These are phyloP conservation scores for Nakaseomyces bracarensis DNA, from an alignment of 1,139 yeast genomes.

Conservation along the genomic window DNA sequence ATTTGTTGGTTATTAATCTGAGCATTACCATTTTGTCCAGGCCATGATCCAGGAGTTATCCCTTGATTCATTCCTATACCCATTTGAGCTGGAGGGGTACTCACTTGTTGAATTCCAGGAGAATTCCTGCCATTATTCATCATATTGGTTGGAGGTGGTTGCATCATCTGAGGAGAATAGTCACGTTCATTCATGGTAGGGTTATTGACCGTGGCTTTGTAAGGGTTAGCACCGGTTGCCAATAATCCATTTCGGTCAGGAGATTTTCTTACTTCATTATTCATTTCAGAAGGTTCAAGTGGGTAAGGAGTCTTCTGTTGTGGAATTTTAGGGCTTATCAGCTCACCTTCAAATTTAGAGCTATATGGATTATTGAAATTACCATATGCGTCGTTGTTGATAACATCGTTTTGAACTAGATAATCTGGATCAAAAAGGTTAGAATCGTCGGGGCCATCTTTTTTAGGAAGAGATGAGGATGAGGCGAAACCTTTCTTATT, in stretches of 20 bases:
- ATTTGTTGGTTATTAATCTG: background rate
- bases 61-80: slow-evolving; percentile 1
- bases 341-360: slow-evolving; percentile 3
- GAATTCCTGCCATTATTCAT: background rate
- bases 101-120: background rate
- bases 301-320: background rate
- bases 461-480: background rate
- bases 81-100: slow-evolving; percentile 6
- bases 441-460: slow-evolving; percentile 10
- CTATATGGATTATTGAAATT: slow-evolving; percentile 4
- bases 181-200: background rate
- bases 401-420: slow-evolving; percentile 24
- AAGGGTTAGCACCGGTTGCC: background rate
- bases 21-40: slow-evolving; percentile 6
- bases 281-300: background rate
- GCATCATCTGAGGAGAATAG: background rate
- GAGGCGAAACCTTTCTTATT: background rate
- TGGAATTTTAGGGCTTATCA: slow-evolving; percentile 3
- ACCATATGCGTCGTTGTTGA: slow-evolving; percentile 3
- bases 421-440: slow-evolving; percentile 32
- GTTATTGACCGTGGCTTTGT: background rate
- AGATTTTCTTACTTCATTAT: background rate
- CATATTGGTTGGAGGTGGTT: background rate
- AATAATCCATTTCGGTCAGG: background rate
- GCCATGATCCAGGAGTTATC: slow-evolving; percentile 4